Evolutionary conservation across 805 yeast species (phyloP), one percentile per base, ranked within the genome.

Genomic region (Debaryomyces tyrocola): DNA sequence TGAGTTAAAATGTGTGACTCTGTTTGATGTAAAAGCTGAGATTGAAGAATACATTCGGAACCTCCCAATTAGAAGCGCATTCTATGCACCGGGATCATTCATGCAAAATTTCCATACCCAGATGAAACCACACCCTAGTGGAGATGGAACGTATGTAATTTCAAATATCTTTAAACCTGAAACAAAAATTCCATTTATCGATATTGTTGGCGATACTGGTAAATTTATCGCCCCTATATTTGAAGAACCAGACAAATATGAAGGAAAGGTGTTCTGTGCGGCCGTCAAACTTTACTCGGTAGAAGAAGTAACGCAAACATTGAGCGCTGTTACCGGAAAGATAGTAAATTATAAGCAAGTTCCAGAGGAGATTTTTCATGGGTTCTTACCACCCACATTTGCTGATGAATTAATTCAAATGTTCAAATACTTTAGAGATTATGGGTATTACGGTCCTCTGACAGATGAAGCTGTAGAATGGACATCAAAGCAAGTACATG

Each of bases 41-140:
- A 33, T 46, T 17, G 45, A 46, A 31, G 28, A 36, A n/a, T 46
- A 46, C 24, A 46, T 46, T 20, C 15, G 43, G 6, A n/a, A 9
- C 9, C 27, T 31, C 7, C 39, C 41, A 11, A 37, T 46, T 4
- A 46, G 35, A 28, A 27, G 43, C 29, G 31, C 45, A 1, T 41
- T 46, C 18, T 46, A 29, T 31, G 36, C 20, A 10, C 49, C 49
- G 5, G 49, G 43, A 4, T 12, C 18, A 11, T 46, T 46, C 31
- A 34, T 46, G 33, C 49, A 46, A 31, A 41, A 37, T 24, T 46
- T 24, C 10, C 27, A 24, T 17, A 20, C 34, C 9, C 6, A 14
- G n/a, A 15, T 10, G 18, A 15, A 15, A 1, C 44, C 44, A 4
- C 31, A n/a, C 6, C 41, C 44, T n/a, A 11, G 12, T 10, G 38